These are phyloP conservation scores for Nakaseomyces bracarensis DNA, from an alignment of 1,139 yeast genomes.

Conservation along the genomic window DNA sequence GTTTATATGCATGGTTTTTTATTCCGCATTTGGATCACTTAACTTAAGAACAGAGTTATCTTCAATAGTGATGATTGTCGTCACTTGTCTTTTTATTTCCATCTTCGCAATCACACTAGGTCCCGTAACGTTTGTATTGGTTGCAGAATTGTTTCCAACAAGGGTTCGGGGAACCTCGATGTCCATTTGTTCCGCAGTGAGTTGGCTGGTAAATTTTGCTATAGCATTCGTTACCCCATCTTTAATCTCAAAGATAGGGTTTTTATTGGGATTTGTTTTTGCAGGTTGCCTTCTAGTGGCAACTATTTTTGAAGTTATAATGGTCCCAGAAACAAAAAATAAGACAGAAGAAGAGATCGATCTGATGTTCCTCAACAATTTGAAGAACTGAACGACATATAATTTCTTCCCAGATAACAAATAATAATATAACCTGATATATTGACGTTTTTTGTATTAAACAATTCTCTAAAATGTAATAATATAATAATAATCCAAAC, in stretches of 20 bases:
- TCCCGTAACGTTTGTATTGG: constrained; percentile 67
- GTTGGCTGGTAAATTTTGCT: constrained; percentile 70
- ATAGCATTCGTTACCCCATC: constrained; percentile 67
- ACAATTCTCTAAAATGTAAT: no score
- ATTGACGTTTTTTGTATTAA: no score
- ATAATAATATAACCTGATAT: constrained; percentile 3
- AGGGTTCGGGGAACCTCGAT: constrained; percentile 69
- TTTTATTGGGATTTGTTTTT: constrained; percentile 63
- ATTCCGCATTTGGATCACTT: constrained; percentile 57
- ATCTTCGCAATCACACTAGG: constrained; percentile 83
- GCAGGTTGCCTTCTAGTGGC: constrained; percentile 54
- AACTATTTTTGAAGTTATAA: constrained; percentile 47
- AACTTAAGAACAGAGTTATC: constrained; percentile 38
- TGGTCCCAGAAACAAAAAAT: constrained; percentile 68
- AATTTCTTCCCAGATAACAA: neutral
- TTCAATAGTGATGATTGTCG: constrained; percentile 64
- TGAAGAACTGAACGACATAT: neutral
- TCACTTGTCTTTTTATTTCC: constrained; percentile 66
- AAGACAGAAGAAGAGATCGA: constrained; percentile 60
- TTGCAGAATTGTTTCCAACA: constrained; percentile 70
- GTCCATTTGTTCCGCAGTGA: constrained; percentile 63
- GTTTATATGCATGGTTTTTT: constrained; percentile 53
- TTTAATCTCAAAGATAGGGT: constrained; percentile 45
- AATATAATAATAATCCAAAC: no score
- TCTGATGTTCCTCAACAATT: constrained; percentile 2